These are phyloP conservation scores for Microcera coccophila DNA, from an alignment of 2,329 filamentous ascomycete species.

Conservation along the genomic window DNA sequence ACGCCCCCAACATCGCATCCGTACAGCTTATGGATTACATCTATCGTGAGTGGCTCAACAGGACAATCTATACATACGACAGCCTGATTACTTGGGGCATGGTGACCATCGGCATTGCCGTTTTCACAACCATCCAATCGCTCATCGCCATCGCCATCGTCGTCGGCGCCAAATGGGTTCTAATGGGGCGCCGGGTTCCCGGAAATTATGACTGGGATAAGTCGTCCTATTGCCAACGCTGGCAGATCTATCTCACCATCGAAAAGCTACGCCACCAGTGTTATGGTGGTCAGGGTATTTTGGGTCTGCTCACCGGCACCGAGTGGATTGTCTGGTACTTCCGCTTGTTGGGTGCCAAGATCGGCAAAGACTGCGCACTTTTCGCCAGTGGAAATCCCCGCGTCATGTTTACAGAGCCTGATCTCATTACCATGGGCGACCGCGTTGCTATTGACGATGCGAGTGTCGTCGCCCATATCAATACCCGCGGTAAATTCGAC, in stretches of 20 bases:
- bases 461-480: conserved; percentile 54
- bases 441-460: conserved; percentile 53
- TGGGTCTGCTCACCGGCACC: conserved; percentile 52
- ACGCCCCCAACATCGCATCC: conserved; percentile 44
- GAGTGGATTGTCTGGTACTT: conserved; percentile 52
- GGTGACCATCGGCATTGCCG: conserved; percentile 37
- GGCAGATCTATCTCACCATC: conserved; percentile 52
- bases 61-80: conserved; percentile 25
- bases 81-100: conserved; percentile 38
- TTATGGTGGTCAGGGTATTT: conserved; percentile 47
- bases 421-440: conserved; percentile 51
- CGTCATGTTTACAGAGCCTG: conserved; percentile 55
- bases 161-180: conserved; percentile 48
- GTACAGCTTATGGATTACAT: conserved; percentile 43
- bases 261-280: conserved; percentile 49
- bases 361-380: conserved; percentile 52
- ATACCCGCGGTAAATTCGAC: conserved; percentile 54
- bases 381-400: conserved; percentile 51
- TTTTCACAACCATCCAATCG: conserved; percentile 42
- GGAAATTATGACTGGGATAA: conserved; percentile 58
- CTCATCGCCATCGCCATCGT: conserved; percentile 41
- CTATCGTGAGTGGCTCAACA: conserved; percentile 21
- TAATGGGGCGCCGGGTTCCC: conserved; percentile 47
- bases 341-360: conserved; percentile 48
- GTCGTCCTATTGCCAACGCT: conserved; percentile 53